Conservation (phyloP, 2,329 filamentous ascomycete genomes). For the Phoma sp. region DNA sequence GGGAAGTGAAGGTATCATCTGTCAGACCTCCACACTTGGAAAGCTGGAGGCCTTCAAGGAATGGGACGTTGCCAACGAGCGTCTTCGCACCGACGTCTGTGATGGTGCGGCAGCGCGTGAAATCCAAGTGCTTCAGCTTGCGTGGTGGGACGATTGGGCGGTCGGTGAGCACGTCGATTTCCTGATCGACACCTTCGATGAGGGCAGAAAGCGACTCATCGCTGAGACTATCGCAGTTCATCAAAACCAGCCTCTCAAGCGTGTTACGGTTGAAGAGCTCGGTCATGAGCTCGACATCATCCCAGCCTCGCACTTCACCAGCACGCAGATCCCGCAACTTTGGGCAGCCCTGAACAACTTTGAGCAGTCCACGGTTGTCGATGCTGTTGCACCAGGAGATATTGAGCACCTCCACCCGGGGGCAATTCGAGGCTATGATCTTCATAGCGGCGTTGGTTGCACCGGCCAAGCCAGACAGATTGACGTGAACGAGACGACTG, state of each 20-base stretch:
- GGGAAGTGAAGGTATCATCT: slow-evolving; percentile 72
- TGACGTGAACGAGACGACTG: slow-evolving; percentile 78
- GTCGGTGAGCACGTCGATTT: slow-evolving; percentile 81
- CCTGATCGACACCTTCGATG: slow-evolving; percentile 75
- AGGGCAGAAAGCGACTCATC: slow-evolving; percentile 77
- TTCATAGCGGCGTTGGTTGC: slow-evolving; percentile 86
- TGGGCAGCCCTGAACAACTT: slow-evolving; percentile 74
- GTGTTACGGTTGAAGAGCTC: slow-evolving; percentile 80
- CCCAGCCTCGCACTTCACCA: slow-evolving; percentile 81
- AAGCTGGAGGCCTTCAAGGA: slow-evolving; percentile 82
- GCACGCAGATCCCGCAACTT: slow-evolving; percentile 80
- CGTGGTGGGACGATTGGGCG: slow-evolving; percentile 77
- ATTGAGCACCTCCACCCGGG: slow-evolving; percentile 82
- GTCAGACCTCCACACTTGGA: slow-evolving; percentile 77
- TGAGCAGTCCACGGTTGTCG: slow-evolving; percentile 75
- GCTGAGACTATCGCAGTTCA: slow-evolving; percentile 77
- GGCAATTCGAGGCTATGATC: slow-evolving; percentile 81
- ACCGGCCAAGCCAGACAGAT: slow-evolving; percentile 79
- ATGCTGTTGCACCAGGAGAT: slow-evolving; percentile 93
- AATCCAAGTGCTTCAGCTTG: slow-evolving; percentile 80
- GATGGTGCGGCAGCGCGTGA: slow-evolving; percentile 78
- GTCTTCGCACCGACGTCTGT: slow-evolving; percentile 74
- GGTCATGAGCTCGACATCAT: slow-evolving; percentile 73
- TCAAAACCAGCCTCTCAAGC: slow-evolving; percentile 81
- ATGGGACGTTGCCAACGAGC: slow-evolving; percentile 76